A percentile compares a stretch with the other conserved stretches of the same genome.
Conservation (phyloP, 176 grass and related monocot genomes). For the Phoenix dactylifera region DNA sequence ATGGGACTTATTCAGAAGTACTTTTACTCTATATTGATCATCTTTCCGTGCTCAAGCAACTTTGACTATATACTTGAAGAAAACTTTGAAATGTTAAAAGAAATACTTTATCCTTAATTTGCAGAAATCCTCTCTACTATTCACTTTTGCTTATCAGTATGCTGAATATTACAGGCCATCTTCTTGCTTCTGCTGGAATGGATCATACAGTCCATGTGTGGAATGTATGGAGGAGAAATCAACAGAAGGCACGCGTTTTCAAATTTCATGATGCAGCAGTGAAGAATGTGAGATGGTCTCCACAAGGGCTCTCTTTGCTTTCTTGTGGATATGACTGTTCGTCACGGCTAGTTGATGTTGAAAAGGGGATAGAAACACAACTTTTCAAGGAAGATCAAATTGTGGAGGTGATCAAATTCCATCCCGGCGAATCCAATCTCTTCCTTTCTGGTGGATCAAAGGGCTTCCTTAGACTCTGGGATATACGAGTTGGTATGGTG, state of each 20-base stretch:
- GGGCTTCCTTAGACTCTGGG: slow-evolving; percentile 74
- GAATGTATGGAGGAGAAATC: slow-evolving; percentile 64
- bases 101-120: too few species aligned
- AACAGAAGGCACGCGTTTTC: slow-evolving; percentile 43
- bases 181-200: slow-evolving; percentile 93
- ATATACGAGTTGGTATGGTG: slow-evolving; percentile 46
- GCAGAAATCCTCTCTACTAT: neutral
- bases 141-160: slow-evolving; percentile 8
- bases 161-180: slow-evolving; percentile 47
- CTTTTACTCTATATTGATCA: too few species aligned
- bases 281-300: slow-evolving; percentile 73
- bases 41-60: too few species aligned
- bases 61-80: too few species aligned
- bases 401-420: slow-evolving; percentile 72
- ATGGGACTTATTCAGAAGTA: too few species aligned
- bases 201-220: slow-evolving; percentile 58
- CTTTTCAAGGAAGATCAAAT: slow-evolving; percentile 73
- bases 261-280: slow-evolving; percentile 64
- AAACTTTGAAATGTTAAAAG: too few species aligned
- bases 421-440: slow-evolving; percentile 43
- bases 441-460: slow-evolving; percentile 80
- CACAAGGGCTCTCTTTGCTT: slow-evolving; percentile 37
- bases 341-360: slow-evolving; percentile 48
- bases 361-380: slow-evolving; percentile 43
- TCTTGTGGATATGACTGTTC: slow-evolving; percentile 68